Evolutionary conservation across 2,329 filamentous ascomycete species (phyloP).

Genomic region (Colletotrichum higginsianum): DNA sequence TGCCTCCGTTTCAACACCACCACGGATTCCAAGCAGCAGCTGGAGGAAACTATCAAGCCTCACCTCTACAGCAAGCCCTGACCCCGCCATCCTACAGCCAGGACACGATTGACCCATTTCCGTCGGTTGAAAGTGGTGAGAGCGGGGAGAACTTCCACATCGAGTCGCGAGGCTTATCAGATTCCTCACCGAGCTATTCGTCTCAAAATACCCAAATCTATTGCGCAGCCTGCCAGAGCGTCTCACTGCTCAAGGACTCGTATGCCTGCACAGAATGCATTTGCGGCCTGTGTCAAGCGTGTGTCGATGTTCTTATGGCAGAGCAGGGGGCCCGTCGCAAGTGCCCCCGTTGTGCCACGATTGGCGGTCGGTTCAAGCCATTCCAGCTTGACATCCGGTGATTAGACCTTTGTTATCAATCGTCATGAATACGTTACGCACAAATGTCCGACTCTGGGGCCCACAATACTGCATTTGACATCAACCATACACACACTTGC

Average conservation of each 20-base stretch:
- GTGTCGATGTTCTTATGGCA: slow-evolving; percentile 84
- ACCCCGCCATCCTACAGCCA: slow-evolving; percentile 83
- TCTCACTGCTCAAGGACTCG: slow-evolving; percentile 84
- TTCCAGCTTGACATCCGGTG: slow-evolving; percentile 87
- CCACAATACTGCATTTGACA: slow-evolving; percentile 35
- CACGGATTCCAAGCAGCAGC: slow-evolving; percentile 69
- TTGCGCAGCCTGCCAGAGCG: slow-evolving; percentile 87
- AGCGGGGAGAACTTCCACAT: slow-evolving; percentile 82
- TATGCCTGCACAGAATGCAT: slow-evolving; percentile 98
- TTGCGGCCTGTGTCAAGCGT: slow-evolving; percentile 90
- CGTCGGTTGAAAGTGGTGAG: slow-evolving; percentile 87
- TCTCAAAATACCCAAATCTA: slow-evolving; percentile 89
- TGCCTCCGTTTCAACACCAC: slow-evolving; percentile 73
- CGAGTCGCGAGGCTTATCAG: slow-evolving; percentile 73
- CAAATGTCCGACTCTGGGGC: slow-evolving; percentile 12
- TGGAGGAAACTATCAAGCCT: slow-evolving; percentile 84
- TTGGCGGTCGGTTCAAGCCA: slow-evolving; percentile 86
- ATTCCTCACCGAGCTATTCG: slow-evolving; percentile 81
- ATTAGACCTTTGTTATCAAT: slow-evolving; percentile 2
- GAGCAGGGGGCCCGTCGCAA: slow-evolving; percentile 83
- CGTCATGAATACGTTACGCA: slow-evolving; percentile 17
- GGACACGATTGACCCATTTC: slow-evolving; percentile 83
- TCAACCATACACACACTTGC: slow-evolving; percentile 15
- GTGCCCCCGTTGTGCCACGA: slow-evolving; percentile 84
- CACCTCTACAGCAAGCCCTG: slow-evolving; percentile 89